Evolutionary conservation across 306 rosid species (phyloP), one percentile per base, ranked within the genome.

Genomic region (Quercus glauca): DNA sequence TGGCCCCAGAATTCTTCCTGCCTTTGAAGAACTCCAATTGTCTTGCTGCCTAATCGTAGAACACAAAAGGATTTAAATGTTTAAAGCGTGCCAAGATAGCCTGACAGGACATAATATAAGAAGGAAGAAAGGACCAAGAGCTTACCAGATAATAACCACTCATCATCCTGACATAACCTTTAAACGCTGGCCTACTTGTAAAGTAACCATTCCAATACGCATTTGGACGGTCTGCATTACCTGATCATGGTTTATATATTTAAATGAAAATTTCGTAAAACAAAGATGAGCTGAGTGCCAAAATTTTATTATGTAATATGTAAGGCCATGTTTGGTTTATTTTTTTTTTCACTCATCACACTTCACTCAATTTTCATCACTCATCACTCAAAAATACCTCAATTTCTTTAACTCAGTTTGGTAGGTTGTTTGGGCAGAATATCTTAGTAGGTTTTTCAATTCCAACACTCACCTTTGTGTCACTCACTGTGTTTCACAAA

Each of bases 131-230:
- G 11, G 15, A 67, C 28, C 63, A 76, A 87, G 80, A 74, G 43
- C 76, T 73, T 89, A 90, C 98, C 90, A 89, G 77, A 86, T 90
- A 89, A 86, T 94, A 94, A 63, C 91, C 85, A 74, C 98, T 84
- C 87, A 81, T n/a, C 41, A 73, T 71, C 88, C 98, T 92, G n/a
- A 88, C 92, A 80, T 92, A 94, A 53, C 94, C 92, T 82, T 94
- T 94, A 26, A 88, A 45, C 21, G 91, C 92, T 19, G 98, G 94
- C 80, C 98, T 89, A 79, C 97, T 94, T 5, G 97, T 91, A 75
- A 91, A 92, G 81, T 92, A 94, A 59, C 98, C 98, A n/a, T 97
- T 94, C 98, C 98, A 94, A 64, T 94, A 94, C 23, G 89, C 98
- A 82, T 94, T 89, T 76, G 77, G 60, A 23, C 53, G 73, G 71